Base-by-base conservation (phyloP, 179 eudicot species). In the Silene coronaria region DNA sequence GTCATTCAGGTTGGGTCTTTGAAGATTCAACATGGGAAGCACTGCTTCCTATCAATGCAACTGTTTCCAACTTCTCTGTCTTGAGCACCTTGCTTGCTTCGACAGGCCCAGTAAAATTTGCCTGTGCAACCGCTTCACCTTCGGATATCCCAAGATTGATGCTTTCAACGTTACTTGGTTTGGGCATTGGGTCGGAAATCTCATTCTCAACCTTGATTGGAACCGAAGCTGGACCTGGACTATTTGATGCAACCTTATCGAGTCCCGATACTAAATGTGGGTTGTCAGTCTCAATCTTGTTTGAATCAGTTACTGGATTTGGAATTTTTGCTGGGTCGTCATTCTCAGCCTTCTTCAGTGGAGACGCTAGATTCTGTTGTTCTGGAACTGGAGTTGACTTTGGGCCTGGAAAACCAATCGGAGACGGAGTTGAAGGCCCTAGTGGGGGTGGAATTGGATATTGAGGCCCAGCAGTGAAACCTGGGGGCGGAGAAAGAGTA, bases 111-210 rank as follows among this genome's bases (percentile, higher is more conserved):
- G 19, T 58, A 2, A 23, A 14, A 16, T 26, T 63, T 19, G 51
- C 72, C 28, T 32, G 57, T 7, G 68, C 13, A 36, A 38, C 38
- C 6, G 77, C 80, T 59, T 5, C 76, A 42, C 28, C 64, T n/a
- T 6, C 38, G 13, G 66, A 34, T 10, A 28, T 30, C 14, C 60
- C 72, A 23, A 32, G 11, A 62, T 38, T 51, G 60, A 38, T 34
- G 28, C 61, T 69, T 45, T 73, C 79, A 13, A 38, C 53, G 53
- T 74, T 80, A 23, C 23, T 32, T 45, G 55, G 57, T 65, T 74
- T 79, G 17, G 81, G 59, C 53, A 65, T 57, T 21, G 70, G 21
- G 67, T 5, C 48, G 4, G 71, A 19, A 51, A 6, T 60, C 10
- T n/a, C 24, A 5, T 34, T 67, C 23, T 67, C 51, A 34, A 10